phyloP scores from a whole-genome alignment of 306 rosid genomes.

The Mucuna pruriens region DNA sequence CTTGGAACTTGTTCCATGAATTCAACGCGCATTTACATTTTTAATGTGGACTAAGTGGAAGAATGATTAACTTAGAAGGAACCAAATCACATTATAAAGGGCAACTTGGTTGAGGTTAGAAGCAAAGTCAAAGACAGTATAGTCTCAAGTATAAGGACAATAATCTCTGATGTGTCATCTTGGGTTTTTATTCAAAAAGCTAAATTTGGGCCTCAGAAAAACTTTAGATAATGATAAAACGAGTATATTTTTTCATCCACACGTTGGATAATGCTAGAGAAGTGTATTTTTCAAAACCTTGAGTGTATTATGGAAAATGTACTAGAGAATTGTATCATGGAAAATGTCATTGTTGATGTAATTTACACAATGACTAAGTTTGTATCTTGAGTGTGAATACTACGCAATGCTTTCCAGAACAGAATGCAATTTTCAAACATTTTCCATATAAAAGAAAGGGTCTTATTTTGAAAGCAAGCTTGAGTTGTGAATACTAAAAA shows the following conservation, averaged over 20 bases:
- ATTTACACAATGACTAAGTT: not conserved
- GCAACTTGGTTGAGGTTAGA: not conserved
- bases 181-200: not conserved
- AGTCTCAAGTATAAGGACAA: not conserved
- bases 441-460: not conserved
- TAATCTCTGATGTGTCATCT: not conserved
- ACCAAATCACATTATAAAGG: not conserved
- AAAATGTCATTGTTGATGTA: not conserved
- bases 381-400: constrained; percentile 17
- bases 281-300: not conserved
- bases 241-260: not conserved
- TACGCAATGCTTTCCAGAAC: not conserved
- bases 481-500: no score
- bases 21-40: not conserved
- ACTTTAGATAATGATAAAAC: not conserved
- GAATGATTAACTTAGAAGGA: not conserved
- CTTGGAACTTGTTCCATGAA: not conserved
- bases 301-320: not conserved
- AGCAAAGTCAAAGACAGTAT: constrained; percentile 21
- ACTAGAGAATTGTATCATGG: not conserved
- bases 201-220: not conserved
- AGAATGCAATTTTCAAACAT: not conserved
- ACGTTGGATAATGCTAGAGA: not conserved
- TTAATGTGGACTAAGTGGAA: not conserved
- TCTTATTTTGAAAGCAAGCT: not conserved